Evolutionary conservation across 768 basidiomycete species (phyloP).

Genomic region (Lyophyllum semitale): DNA sequence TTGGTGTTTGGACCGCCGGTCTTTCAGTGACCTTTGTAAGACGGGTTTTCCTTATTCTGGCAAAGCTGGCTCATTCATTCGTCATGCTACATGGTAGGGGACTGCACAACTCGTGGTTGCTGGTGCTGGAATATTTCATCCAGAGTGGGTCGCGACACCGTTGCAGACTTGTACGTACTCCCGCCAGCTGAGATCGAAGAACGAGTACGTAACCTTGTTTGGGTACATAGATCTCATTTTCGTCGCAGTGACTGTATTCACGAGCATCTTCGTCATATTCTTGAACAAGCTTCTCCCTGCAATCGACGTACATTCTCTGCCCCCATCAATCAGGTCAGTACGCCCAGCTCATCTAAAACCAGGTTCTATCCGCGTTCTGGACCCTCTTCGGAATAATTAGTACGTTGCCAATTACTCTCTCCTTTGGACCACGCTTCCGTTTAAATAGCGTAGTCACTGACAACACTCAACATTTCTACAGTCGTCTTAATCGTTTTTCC

Average conservation of each 20-base stretch:
- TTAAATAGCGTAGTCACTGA: neutral
- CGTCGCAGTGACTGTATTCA: conserved; percentile 48
- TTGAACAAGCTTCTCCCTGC: conserved; percentile 51
- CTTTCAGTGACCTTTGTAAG: conserved; percentile 64
- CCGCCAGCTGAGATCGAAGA: neutral
- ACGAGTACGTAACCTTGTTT: neutral
- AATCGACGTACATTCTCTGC: conserved; percentile 42
- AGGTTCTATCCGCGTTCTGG: conserved; percentile 65
- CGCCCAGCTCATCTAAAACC: neutral
- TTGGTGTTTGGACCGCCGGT: conserved; percentile 71
- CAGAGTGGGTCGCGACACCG: conserved; percentile 55
- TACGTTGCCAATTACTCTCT: conserved; percentile 25
- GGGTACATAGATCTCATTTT: conserved; percentile 50
- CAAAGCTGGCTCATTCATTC: neutral
- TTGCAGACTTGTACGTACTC: conserved; percentile 57
- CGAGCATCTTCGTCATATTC: conserved; percentile 56
- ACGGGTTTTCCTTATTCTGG: neutral
- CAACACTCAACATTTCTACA: too few relatives aligned
- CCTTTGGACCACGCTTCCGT: neutral
- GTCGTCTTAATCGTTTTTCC: conserved; percentile 60
- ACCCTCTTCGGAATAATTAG: conserved; percentile 59
- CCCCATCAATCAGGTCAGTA: neutral
- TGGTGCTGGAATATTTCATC: conserved; percentile 57
- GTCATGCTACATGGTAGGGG: conserved; percentile 33
- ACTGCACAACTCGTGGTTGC: conserved; percentile 63